These are phyloP conservation scores for Neopestalotiopsis clavispora DNA, from an alignment of 2,329 filamentous ascomycete genomes.

Conservation along the genomic window DNA sequence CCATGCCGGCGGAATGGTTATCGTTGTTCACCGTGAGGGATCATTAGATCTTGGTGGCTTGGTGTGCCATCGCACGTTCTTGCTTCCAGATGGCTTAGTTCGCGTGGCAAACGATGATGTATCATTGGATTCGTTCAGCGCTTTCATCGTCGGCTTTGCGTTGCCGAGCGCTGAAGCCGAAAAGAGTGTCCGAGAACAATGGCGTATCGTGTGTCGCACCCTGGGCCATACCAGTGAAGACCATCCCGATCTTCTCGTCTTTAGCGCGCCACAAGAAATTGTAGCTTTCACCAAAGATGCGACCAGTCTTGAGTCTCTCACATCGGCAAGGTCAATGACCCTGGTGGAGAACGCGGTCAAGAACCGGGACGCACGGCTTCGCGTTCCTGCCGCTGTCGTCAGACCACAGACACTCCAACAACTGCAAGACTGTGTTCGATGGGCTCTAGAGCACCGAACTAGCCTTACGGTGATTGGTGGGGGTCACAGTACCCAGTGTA, in stretches of 20 bases:
- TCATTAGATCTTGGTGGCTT: slow-evolving; percentile 50
- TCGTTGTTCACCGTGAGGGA: slow-evolving; percentile 60
- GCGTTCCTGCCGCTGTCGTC: slow-evolving; percentile 48
- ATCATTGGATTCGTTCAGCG: slow-evolving; percentile 53
- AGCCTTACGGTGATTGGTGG: slow-evolving; percentile 60
- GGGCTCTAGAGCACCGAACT: slow-evolving; percentile 53
- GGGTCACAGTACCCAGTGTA: slow-evolving; percentile 64
- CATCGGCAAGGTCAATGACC: background rate
- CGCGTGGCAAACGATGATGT: slow-evolving; percentile 49
- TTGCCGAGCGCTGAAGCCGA: slow-evolving; percentile 37
- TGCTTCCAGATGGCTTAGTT: slow-evolving; percentile 50
- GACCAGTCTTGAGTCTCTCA: background rate
- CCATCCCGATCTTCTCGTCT: slow-evolving; percentile 46
- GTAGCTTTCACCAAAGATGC: slow-evolving; percentile 11
- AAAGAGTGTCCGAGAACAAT: slow-evolving; percentile 40
- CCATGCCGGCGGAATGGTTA: slow-evolving; percentile 46
- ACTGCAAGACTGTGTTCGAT: slow-evolving; percentile 59
- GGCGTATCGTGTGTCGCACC: slow-evolving; percentile 58
- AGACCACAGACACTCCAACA: slow-evolving; percentile 51
- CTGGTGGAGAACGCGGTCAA: slow-evolving; percentile 30
- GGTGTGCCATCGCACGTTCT: slow-evolving; percentile 50
- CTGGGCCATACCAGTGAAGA: slow-evolving; percentile 45
- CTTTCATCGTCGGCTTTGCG: slow-evolving; percentile 55
- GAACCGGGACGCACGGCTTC: slow-evolving; percentile 53
- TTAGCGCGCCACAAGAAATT: slow-evolving; percentile 47